Evolutionary conservation across 352 stramenopile genomes (phyloP).

Genomic region (Phytophthora pisi): DNA sequence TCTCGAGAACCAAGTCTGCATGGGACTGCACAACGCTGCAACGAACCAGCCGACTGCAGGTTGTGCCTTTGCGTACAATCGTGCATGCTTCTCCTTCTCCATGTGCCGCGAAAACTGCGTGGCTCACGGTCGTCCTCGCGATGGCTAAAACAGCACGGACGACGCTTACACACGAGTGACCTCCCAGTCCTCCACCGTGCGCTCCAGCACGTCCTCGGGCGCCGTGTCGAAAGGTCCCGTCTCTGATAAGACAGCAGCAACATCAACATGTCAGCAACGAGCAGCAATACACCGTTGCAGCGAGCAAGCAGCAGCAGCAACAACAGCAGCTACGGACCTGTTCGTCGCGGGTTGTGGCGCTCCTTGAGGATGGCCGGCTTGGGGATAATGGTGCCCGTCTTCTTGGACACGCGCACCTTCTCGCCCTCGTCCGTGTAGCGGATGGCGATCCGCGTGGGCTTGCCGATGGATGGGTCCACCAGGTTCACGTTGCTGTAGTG

Average conservation of each 20-base stretch:
- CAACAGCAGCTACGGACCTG: slow-evolving; percentile 45
- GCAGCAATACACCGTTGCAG: neutral
- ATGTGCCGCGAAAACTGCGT: slow-evolving; percentile 5
- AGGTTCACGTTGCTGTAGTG: slow-evolving; percentile 91
- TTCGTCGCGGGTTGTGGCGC: slow-evolving; percentile 81
- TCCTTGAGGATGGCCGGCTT: slow-evolving; percentile 92
- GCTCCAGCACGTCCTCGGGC: slow-evolving; percentile 80
- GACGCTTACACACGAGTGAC: slow-evolving; percentile 61
- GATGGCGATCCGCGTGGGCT: slow-evolving; percentile 78
- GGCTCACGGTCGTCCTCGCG: slow-evolving; percentile 18
- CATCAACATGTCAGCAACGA: slow-evolving; percentile 14
- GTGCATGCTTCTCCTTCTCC: neutral
- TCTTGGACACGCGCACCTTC: slow-evolving; percentile 95
- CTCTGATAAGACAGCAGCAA: slow-evolving; percentile 39
- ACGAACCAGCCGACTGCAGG: neutral
- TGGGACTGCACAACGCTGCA: slow-evolving; percentile 1
- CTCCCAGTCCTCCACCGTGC: slow-evolving; percentile 81
- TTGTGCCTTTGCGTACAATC: neutral
- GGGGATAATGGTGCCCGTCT: slow-evolving; percentile 95
- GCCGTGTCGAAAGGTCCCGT: slow-evolving; percentile 82
- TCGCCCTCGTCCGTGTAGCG: slow-evolving; percentile 92
- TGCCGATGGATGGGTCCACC: slow-evolving; percentile 80
- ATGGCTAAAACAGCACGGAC: slow-evolving; percentile 7
- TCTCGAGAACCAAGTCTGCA: slow-evolving; percentile 20
- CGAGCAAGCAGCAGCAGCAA: neutral